Evolutionary conservation across 805 yeast species (phyloP).

Genomic region (Ogataea trehalophila): DNA sequence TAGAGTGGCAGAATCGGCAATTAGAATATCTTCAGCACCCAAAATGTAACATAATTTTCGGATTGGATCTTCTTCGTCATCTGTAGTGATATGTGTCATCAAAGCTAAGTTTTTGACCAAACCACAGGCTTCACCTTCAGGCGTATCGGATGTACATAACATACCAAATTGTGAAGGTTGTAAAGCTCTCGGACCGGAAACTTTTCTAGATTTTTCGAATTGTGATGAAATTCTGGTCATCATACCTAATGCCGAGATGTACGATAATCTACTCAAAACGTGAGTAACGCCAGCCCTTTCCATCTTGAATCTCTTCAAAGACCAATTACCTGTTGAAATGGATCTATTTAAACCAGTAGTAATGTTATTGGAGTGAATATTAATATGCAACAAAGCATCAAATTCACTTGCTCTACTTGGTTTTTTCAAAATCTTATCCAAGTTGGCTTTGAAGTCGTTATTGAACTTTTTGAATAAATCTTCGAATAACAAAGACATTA

Average conservation of each 20-base stretch:
- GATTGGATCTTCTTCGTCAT: constrained; percentile 92
- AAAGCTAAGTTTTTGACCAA: constrained; percentile 93
- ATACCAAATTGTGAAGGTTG: constrained; percentile 99
- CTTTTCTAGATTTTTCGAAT: constrained; percentile 95
- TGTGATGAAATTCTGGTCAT: constrained; percentile 99
- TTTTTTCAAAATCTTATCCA: constrained; percentile 88
- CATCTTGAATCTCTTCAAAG: constrained; percentile 97
- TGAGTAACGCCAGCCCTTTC: constrained; percentile 99
- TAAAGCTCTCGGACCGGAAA: constrained; percentile 96
- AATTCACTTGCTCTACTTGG: constrained; percentile 94
- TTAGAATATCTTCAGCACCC: constrained; percentile 84
- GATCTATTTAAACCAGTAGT: constrained; percentile 95
- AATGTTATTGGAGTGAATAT: constrained; percentile 87
- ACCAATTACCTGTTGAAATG: constrained; percentile 98
- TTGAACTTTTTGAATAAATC: constrained; percentile 96
- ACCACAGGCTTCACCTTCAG: constrained; percentile 99
- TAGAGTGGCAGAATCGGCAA: constrained; percentile 76
- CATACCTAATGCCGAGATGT: constrained; percentile 96
- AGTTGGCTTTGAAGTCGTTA: constrained; percentile 87
- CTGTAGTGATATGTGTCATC: constrained; percentile 98
- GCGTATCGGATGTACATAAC: constrained; percentile 98
- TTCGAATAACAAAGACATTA: constrained; percentile 91
- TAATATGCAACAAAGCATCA: constrained; percentile 85
- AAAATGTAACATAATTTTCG: constrained; percentile 67
- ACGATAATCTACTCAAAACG: constrained; percentile 84